Percentiles rank a stretch among this genome's conserved stretches.
These are phyloP conservation scores for Euryodendron excelsum DNA, from an alignment of 148 eudicot genomes.

Conservation along the genomic window DNA sequence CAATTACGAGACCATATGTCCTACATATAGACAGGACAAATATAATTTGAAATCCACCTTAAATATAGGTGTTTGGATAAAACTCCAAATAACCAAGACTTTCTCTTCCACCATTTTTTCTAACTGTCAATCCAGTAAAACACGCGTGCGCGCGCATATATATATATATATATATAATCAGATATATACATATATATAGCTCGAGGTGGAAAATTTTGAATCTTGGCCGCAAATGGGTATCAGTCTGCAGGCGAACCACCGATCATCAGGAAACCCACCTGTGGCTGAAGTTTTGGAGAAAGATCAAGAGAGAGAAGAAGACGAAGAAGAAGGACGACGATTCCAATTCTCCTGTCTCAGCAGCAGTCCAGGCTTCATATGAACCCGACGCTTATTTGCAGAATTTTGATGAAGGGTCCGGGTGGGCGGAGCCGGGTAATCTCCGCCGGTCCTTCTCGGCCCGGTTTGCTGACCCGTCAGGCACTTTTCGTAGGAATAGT, in stretches of 20 bases:
- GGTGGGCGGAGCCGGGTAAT: slow-evolving; percentile 14
- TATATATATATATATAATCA: no score
- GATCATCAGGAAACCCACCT: neutral
- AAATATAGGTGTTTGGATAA: no score
- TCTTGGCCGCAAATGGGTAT: neutral
- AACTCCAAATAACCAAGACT: no score
- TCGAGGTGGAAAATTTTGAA: no score
- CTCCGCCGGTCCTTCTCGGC: slow-evolving; percentile 17
- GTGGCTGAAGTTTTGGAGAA: slow-evolving; percentile 10
- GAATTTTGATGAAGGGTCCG: slow-evolving; percentile 17
- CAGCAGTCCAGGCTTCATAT: slow-evolving; percentile 3
- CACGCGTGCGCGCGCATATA: no score
- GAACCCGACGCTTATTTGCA: slow-evolving; percentile 14
- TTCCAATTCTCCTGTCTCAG: neutral
- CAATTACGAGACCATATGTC: no score
- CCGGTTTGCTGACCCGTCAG: slow-evolving; percentile 14
- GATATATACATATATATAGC: no score
- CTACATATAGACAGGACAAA: no score
- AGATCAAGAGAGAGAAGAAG: neutral
- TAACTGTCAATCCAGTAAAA: no score
- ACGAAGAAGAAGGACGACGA: neutral
- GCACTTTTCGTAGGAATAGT: slow-evolving; percentile 5
- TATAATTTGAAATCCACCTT: no score
- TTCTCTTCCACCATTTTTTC: no score
- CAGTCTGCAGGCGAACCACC: neutral